These are phyloP conservation scores for Penicillium psychrosexuale DNA, from an alignment of 2,329 filamentous ascomycete species.

Conservation along the genomic window DNA sequence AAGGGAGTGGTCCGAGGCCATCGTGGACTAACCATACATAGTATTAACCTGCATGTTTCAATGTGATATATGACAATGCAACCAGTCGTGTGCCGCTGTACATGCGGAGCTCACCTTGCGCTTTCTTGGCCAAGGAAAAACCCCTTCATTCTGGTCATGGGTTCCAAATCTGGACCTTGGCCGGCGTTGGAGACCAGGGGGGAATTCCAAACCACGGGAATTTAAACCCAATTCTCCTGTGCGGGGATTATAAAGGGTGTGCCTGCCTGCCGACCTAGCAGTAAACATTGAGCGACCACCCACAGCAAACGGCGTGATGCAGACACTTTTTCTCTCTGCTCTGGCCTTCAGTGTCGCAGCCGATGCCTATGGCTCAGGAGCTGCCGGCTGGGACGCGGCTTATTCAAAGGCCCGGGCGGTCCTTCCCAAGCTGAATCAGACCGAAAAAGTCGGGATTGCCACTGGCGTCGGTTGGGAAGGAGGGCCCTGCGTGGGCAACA, in stretches of 20 bases:
- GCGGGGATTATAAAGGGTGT: background rate
- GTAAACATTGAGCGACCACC: background rate
- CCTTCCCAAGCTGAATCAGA: conserved; percentile 14
- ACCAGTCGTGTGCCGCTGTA: background rate
- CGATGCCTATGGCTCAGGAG: conserved; percentile 4
- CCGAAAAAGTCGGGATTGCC: conserved; percentile 30
- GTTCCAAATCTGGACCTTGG: background rate
- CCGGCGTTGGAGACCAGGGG: background rate
- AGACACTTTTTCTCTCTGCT: conserved; percentile 1
- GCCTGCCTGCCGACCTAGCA: background rate
- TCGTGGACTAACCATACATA: background rate
- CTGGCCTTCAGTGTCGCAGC: conserved; percentile 2
- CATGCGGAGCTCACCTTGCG: background rate
- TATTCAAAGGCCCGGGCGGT: conserved; percentile 13
- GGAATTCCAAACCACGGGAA: background rate
- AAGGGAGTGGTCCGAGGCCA: background rate
- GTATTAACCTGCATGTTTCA: background rate
- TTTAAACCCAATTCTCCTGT: background rate
- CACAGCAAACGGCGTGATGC: background rate
- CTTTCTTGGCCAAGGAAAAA: background rate
- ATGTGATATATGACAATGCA: background rate
- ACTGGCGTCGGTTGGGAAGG: conserved; percentile 29
- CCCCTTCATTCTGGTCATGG: background rate
- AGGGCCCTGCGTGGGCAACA: conserved; percentile 35
- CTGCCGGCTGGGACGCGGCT: conserved; percentile 12